Evolutionary conservation across 805 yeast genomes (phyloP), one percentile per base, ranked within the genome.

Genomic region (Candida glaebosa): DNA sequence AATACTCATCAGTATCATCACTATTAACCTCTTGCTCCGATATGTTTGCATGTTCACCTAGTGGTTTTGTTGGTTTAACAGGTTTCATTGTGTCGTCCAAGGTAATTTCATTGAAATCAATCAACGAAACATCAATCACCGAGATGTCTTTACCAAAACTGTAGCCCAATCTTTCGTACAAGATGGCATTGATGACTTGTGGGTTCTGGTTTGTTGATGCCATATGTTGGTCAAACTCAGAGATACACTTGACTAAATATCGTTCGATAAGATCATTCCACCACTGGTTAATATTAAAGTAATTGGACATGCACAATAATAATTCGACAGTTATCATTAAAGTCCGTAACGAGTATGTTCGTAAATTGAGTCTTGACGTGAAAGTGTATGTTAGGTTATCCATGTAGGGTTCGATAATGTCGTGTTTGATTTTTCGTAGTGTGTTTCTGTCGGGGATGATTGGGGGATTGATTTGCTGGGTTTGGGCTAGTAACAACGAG

Each of bases 351-450:
- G 88, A 84, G 51, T 83, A 86, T 0, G 84, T 75, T 47, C 81
- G 82, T 47, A 83, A 67, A 37, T 79, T 79, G 54, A 85, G 73
- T 38, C 96, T 71, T 8, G 91, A 84, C 19, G 80, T 68, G 54
- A 83, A 87, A 0, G 93, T 80, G 55, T 87, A 88, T 28, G 80
- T 72, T 3, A 88, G 73, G 26, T 87, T 77, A 48, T 88, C 96
- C 44, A 86, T 60, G 56, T 78, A 63, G 1, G 85, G 85, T 46
- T 69, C 80, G 5, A 81, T 65, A 25, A 70, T 67, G 42, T 79
- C 84, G 39, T 71, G 67, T 14, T 82, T 67, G 33, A 74, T 70
- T 50, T 78, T 80, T 6, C 64, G 66, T 51, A 51, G 60, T 47
- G 65, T 69, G 56, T 60, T 71, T 57, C 47, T 60, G 47, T 68